Evolutionary conservation across 768 basidiomycete genomes (phyloP).

Genomic region (Russula lepida): DNA sequence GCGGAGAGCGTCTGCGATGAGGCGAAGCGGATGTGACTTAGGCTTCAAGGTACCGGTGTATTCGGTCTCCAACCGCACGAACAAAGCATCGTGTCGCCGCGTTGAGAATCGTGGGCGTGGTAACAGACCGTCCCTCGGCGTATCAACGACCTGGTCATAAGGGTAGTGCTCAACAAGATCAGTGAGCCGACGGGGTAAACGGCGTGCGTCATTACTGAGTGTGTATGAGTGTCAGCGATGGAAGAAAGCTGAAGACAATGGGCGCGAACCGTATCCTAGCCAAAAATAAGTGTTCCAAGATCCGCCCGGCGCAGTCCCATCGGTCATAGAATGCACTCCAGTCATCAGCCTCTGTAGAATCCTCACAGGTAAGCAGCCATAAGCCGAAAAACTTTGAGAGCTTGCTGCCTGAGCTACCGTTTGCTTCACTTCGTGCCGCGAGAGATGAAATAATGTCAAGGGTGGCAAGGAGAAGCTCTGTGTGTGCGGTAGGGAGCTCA

Average conservation of each 20-base stretch:
- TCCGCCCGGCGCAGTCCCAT: constrained; percentile 67
- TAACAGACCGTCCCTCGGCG: constrained; percentile 39
- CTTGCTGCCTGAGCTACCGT: constrained; percentile 71
- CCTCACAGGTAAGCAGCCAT: constrained; percentile 54
- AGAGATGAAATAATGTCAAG: constrained; percentile 60
- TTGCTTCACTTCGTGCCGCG: constrained; percentile 62
- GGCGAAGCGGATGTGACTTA: constrained; percentile 45
- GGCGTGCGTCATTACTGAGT: constrained; percentile 54
- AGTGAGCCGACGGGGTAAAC: constrained; percentile 60
- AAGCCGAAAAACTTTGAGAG: constrained; percentile 64
- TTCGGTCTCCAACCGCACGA: constrained; percentile 57
- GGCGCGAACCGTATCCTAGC: constrained; percentile 53
- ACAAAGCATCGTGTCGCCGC: constrained; percentile 51
- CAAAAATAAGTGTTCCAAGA: constrained; percentile 71
- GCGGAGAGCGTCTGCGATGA: constrained; percentile 58
- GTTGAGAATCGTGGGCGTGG: constrained; percentile 64
- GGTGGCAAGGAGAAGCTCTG: constrained; percentile 47
- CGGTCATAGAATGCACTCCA: constrained; percentile 60
- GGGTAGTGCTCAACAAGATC: constrained; percentile 69
- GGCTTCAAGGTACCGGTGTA: constrained; percentile 27
- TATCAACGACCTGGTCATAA: constrained; percentile 34
- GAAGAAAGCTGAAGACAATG: background rate
- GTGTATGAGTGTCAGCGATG: background rate
- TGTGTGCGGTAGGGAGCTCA: constrained; percentile 48
- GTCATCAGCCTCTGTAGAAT: constrained; percentile 43